Percentiles rank a stretch among this genome's conserved stretches.
Conservation (phyloP, 345 rosid species). For the Reutealis trisperma region DNA sequence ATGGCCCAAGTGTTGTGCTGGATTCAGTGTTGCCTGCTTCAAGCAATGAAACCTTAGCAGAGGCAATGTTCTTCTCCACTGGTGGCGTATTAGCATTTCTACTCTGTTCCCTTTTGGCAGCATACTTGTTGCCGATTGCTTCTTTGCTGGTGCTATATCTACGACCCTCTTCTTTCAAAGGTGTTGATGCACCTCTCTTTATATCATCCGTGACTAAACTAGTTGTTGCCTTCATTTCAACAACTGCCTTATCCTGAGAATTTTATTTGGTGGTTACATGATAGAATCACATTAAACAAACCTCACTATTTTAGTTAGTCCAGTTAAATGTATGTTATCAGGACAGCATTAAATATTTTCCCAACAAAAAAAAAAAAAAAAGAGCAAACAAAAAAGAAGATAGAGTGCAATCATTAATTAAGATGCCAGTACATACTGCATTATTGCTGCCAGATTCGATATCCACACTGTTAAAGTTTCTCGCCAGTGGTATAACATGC, state of each 20-base stretch:
- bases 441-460: slow-evolving; percentile 56
- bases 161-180: slow-evolving; percentile 57
- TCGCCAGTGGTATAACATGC: slow-evolving; percentile 85
- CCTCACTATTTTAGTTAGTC: not conserved
- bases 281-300: slow-evolving; percentile 1
- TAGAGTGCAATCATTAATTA: not conserved
- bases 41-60: slow-evolving; percentile 82
- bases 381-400: not conserved
- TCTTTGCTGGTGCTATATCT: slow-evolving; percentile 69
- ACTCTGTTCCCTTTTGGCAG: slow-evolving; percentile 77
- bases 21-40: slow-evolving; percentile 42
- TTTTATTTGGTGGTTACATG: slow-evolving; percentile 22
- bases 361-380: too few relatives aligned
- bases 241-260: slow-evolving; percentile 58
- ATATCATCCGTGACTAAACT: slow-evolving; percentile 24
- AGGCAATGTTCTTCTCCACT: slow-evolving; percentile 55
- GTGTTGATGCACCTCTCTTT: slow-evolving; percentile 48
- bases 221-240: slow-evolving; percentile 67
- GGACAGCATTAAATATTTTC: not conserved
- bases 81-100: slow-evolving; percentile 52
- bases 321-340: not conserved
- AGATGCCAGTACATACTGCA: slow-evolving; percentile 42
- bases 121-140: slow-evolving; percentile 82
- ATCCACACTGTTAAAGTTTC: slow-evolving; percentile 77
- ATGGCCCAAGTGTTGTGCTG: slow-evolving; percentile 36